Conservation (phyloP, 2,329 filamentous ascomycete species). For the Mycosphaerella sp. region DNA sequence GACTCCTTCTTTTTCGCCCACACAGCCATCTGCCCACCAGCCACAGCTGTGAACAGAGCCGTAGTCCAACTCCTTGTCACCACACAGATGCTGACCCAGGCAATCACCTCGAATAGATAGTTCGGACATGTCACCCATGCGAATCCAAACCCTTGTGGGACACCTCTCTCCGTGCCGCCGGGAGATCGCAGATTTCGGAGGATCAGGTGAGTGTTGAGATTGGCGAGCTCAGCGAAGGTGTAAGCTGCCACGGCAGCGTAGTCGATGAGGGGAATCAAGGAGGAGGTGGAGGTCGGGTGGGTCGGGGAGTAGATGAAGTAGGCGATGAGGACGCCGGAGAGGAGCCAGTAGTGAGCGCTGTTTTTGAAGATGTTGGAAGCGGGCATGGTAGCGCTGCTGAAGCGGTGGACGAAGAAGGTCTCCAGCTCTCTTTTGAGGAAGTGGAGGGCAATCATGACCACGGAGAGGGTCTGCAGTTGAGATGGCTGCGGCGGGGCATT, state of each 20-base stretch:
- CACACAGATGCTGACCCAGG: constrained; percentile 78
- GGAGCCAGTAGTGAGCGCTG: constrained; percentile 85
- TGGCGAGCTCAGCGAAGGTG: constrained; percentile 69
- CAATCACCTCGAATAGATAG: constrained; percentile 85
- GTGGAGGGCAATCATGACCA: constrained; percentile 69
- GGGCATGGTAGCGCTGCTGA: constrained; percentile 93
- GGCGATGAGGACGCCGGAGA: constrained; percentile 73
- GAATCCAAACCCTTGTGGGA: constrained; percentile 81
- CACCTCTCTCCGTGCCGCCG: constrained; percentile 79
- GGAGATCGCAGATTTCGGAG: constrained; percentile 69
- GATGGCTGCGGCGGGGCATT: constrained; percentile 46
- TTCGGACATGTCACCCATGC: constrained; percentile 88
- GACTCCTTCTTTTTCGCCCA: constrained; percentile 93
- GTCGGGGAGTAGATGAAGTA: constrained; percentile 77
- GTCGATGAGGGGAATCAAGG: constrained; percentile 49
- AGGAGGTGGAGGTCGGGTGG: constrained; percentile 55
- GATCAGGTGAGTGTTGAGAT: constrained; percentile 72
- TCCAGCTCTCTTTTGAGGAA: constrained; percentile 95
- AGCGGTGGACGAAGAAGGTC: constrained; percentile 90
- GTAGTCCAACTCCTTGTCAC: constrained; percentile 75
- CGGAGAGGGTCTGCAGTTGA: constrained; percentile 64
- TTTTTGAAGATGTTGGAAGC: constrained; percentile 88
- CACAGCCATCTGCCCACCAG: constrained; percentile 68
- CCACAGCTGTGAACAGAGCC: constrained; percentile 66
- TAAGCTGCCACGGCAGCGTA: constrained; percentile 66